A percentile compares a stretch with the other conserved stretches of the same genome.
Evolutionary conservation across 106 monocot genomes (phyloP).

Genomic region (Ottelia alismoides): DNA sequence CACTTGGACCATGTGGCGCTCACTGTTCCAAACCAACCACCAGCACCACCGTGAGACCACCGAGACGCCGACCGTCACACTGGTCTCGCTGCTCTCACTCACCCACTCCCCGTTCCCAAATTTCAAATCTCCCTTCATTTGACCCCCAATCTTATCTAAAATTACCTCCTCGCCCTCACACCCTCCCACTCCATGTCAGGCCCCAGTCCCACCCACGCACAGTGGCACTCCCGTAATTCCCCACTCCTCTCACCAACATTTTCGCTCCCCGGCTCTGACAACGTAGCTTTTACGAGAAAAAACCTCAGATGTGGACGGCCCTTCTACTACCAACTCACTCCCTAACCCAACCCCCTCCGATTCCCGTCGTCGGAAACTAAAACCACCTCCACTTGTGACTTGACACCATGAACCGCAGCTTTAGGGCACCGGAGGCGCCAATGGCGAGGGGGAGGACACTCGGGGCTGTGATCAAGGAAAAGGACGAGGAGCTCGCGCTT

Average conservation of each 20-base stretch:
- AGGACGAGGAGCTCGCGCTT: conserved; percentile 34
- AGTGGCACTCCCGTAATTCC: not conserved
- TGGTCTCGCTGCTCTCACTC: too few species aligned
- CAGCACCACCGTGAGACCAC: too few species aligned
- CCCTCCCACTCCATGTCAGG: not conserved
- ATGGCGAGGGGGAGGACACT: conserved; percentile 11
- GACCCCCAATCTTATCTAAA: not conserved
- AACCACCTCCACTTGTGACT: not conserved
- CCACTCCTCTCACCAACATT: not conserved
- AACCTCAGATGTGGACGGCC: not conserved
- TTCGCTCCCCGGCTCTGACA: not conserved
- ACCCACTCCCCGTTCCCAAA: not conserved
- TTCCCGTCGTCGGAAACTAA: not conserved
- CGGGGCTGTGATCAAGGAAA: conserved; percentile 28
- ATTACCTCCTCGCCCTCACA: not conserved
- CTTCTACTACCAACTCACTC: not conserved
- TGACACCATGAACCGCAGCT: conserved; percentile 33
- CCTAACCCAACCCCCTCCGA: not conserved
- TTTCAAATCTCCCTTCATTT: not conserved
- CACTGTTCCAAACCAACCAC: too few species aligned
- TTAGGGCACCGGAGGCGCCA: conserved; percentile 15
- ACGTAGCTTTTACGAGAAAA: conserved; percentile 1
- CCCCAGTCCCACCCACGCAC: too few species aligned
- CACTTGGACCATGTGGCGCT: too few species aligned
- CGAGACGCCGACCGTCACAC: too few species aligned